phyloP scores from a whole-genome alignment of 257 asterid species.

The Solanum lycopersicoides region DNA sequence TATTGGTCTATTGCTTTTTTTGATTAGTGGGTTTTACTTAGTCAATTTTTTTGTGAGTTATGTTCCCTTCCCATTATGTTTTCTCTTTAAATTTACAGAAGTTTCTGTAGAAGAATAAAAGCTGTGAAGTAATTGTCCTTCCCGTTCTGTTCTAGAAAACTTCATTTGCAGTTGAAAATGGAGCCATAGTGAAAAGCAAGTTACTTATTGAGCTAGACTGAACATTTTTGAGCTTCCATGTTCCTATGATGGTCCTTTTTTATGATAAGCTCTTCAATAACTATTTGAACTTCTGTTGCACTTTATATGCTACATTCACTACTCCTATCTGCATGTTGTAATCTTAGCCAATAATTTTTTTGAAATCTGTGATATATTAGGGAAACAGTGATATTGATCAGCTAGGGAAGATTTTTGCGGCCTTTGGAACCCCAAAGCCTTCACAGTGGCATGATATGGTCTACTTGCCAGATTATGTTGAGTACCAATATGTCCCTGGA shows the following conservation, averaged over 20 bases:
- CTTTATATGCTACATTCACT: not conserved
- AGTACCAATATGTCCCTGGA: slow-evolving; percentile 20
- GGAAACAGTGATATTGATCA: slow-evolving; percentile 96
- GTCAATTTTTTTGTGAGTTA: not conserved
- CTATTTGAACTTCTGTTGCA: not conserved
- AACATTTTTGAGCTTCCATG: not conserved
- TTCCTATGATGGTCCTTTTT: not conserved
- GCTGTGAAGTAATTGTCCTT: not conserved
- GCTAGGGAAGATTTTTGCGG: slow-evolving; percentile 90
- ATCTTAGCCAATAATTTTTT: not conserved
- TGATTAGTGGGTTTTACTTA: not conserved
- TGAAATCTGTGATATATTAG: slow-evolving; percentile 20
- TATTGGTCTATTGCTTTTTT: not conserved
- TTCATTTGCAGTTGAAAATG: not conserved
- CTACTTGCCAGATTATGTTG: slow-evolving; percentile 93
- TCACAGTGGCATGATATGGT: slow-evolving; percentile 91
- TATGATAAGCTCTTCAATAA: not conserved
- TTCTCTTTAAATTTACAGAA: not conserved
- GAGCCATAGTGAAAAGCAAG: not conserved
- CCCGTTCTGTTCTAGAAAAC: not conserved
- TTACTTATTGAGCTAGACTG: not conserved
- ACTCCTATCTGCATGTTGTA: not conserved
- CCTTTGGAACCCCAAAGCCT: slow-evolving; percentile 91
- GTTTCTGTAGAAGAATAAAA: not conserved
- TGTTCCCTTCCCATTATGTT: not conserved